phyloP scores from a whole-genome alignment of 768 basidiomycete genomes.

The Boletus patriciae region DNA sequence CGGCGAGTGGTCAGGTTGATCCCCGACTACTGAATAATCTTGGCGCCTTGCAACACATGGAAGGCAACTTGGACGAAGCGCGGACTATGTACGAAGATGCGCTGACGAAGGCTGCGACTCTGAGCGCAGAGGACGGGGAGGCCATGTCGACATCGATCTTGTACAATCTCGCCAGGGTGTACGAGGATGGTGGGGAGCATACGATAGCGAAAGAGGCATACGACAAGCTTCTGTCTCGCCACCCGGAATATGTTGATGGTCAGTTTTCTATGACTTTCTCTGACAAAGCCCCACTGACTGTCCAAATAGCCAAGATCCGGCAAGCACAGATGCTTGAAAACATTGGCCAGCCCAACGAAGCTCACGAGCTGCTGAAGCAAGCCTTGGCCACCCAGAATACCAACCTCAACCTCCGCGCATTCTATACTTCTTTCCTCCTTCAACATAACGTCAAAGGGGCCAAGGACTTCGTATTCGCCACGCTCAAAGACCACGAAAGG shows the following conservation, averaged over 20 bases:
- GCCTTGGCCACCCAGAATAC: slow-evolving; percentile 72
- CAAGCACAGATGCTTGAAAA: slow-evolving; percentile 77
- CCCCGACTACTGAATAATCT: slow-evolving; percentile 81
- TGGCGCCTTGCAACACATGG: too few species aligned
- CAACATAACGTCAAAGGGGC: slow-evolving; percentile 72
- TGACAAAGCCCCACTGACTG: slow-evolving; percentile 8
- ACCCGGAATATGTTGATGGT: slow-evolving; percentile 98
- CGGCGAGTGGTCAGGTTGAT: too few species aligned
- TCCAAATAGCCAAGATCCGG: slow-evolving; percentile 79
- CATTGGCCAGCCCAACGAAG: slow-evolving; percentile 72
- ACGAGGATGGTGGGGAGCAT: slow-evolving; percentile 82
- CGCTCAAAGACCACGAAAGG: slow-evolving; percentile 81
- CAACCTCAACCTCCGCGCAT: slow-evolving; percentile 88
- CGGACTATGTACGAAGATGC: slow-evolving; percentile 71
- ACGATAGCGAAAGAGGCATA: slow-evolving; percentile 82
- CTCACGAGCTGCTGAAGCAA: slow-evolving; percentile 92
- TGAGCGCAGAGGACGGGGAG: slow-evolving; percentile 54
- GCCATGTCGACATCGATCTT: slow-evolving; percentile 77
- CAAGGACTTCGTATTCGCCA: slow-evolving; percentile 86
- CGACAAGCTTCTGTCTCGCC: slow-evolving; percentile 79
- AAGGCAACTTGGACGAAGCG: slow-evolving; percentile 58
- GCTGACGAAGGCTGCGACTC: slow-evolving; percentile 53
- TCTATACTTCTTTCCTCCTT: slow-evolving; percentile 91
- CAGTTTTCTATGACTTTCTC: slow-evolving; percentile 27
- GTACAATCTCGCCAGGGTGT: slow-evolving; percentile 90